phyloP scores from a whole-genome alignment of 148 eudicot genomes.

The Polygonum maritimum region DNA sequence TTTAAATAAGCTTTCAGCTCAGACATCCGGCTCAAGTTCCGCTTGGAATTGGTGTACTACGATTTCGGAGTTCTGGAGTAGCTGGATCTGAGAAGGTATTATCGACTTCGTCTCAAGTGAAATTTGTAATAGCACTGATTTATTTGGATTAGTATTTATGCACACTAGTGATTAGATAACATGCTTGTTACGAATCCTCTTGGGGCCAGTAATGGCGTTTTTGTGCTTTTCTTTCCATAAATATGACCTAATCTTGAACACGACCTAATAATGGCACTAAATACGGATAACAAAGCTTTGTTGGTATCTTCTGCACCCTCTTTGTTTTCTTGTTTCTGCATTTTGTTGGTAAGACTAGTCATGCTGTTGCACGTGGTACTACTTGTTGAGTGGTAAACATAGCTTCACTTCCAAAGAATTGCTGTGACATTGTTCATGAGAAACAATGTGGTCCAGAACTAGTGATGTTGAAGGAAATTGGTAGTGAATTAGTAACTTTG shows the following conservation, averaged over 20 bases:
- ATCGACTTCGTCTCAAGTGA: not conserved
- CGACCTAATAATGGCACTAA: too few relatives aligned
- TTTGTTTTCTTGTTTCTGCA: not conserved
- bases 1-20: not conserved
- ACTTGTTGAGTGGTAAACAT: not conserved
- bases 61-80: not conserved
- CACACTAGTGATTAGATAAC: not conserved
- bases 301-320: not conserved
- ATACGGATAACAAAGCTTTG: not conserved
- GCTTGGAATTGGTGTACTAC: not conserved
- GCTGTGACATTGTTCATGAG: not conserved
- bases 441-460: not conserved
- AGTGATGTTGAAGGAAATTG: not conserved
- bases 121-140: not conserved
- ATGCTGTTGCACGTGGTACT: not conserved
- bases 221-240: too few relatives aligned
- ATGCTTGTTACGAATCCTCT: not conserved
- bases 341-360: not conserved
- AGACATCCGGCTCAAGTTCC: not conserved
- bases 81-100: conserved; percentile 5
- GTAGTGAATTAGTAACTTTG: not conserved
- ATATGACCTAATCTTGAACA: too few relatives aligned
- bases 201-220: too few relatives aligned
- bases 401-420: not conserved
- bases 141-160: not conserved